phyloP scores from a whole-genome alignment of 1,139 yeast genomes.

The Citeromyces hawaiiensis region DNA sequence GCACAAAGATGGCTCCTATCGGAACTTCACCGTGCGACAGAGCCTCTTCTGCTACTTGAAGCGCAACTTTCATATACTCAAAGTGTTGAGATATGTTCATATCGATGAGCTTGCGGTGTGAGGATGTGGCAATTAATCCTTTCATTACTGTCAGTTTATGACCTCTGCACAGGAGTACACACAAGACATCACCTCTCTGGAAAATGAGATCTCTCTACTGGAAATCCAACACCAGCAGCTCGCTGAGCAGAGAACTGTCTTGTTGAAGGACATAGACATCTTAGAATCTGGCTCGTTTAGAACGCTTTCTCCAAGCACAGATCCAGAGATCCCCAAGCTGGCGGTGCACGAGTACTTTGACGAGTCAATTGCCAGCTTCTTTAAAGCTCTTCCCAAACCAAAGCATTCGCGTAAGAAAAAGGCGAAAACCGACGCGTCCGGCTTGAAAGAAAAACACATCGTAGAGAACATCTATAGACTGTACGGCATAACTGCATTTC shows the following conservation, averaged over 20 bases:
- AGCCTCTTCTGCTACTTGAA: slow-evolving; percentile 41
- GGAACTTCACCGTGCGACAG: slow-evolving; percentile 53
- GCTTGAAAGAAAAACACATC: slow-evolving; percentile 11
- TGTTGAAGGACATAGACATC: slow-evolving; percentile 4
- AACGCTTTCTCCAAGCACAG: background rate
- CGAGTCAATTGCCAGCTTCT: slow-evolving; percentile 10
- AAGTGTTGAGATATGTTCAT: slow-evolving; percentile 9
- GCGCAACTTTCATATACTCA: slow-evolving; percentile 33
- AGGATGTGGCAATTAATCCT: background rate
- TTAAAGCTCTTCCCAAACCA: slow-evolving; percentile 7
- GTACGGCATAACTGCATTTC: slow-evolving; percentile 31
- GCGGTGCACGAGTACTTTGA: slow-evolving; percentile 15
- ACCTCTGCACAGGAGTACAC: slow-evolving; percentile 3
- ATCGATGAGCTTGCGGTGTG: too few species aligned
- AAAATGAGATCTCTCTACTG: slow-evolving; percentile 7
- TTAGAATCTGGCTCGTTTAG: slow-evolving; percentile 3
- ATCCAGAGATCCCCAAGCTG: slow-evolving; percentile 7
- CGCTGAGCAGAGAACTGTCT: slow-evolving; percentile 2
- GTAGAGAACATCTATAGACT: slow-evolving; percentile 26
- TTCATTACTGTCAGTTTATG: background rate
- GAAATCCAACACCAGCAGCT: slow-evolving; percentile 6
- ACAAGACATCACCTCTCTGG: slow-evolving; percentile 8
- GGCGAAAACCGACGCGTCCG: background rate
- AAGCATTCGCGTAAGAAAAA: slow-evolving; percentile 4
- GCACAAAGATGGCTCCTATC: slow-evolving; percentile 55